These are phyloP conservation scores for Vigna trinervia DNA, from an alignment of 306 rosid species.

Conservation along the genomic window DNA sequence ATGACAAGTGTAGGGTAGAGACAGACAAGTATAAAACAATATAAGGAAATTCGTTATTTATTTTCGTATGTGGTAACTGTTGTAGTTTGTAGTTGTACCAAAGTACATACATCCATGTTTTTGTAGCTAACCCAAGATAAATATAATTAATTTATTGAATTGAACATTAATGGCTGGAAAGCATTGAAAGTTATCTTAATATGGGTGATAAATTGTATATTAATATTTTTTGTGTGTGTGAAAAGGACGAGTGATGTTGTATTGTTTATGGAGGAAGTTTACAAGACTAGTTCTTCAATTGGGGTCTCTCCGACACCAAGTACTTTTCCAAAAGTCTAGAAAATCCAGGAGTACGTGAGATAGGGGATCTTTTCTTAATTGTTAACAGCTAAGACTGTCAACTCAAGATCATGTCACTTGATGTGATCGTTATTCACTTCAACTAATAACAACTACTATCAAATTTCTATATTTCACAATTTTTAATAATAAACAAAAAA, in stretches of 20 bases:
- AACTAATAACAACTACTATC: slow-evolving; percentile 17
- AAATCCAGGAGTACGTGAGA: slow-evolving; percentile 48
- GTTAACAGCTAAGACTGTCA: slow-evolving; percentile 60
- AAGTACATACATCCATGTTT: not conserved
- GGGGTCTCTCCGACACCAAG: slow-evolving; percentile 41
- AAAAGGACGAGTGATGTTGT: slow-evolving; percentile 46
- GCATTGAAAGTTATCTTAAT: not conserved
- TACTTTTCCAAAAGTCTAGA: slow-evolving; percentile 17
- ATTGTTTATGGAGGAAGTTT: slow-evolving; percentile 47
- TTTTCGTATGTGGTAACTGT: not conserved
- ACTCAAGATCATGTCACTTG: slow-evolving; percentile 42
- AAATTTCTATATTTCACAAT: not conserved
- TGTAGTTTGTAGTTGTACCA: slow-evolving; percentile 6
- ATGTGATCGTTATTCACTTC: slow-evolving; percentile 38
- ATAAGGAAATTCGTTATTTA: slow-evolving; percentile 34
- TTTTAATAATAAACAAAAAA: too few species aligned
- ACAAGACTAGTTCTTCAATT: slow-evolving; percentile 43
- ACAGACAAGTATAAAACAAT: slow-evolving; percentile 73
- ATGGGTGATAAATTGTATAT: too few species aligned
- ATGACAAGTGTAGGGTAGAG: slow-evolving; percentile 57
- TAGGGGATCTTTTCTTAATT: slow-evolving; percentile 51
- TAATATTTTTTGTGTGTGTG: slow-evolving; percentile 31
- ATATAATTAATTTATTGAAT: not conserved
- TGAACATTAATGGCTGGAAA: slow-evolving; percentile 19
- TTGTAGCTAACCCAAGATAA: not conserved